phyloP scores from a whole-genome alignment of 2,329 filamentous ascomycete genomes.

The Epichloe typhina region DNA sequence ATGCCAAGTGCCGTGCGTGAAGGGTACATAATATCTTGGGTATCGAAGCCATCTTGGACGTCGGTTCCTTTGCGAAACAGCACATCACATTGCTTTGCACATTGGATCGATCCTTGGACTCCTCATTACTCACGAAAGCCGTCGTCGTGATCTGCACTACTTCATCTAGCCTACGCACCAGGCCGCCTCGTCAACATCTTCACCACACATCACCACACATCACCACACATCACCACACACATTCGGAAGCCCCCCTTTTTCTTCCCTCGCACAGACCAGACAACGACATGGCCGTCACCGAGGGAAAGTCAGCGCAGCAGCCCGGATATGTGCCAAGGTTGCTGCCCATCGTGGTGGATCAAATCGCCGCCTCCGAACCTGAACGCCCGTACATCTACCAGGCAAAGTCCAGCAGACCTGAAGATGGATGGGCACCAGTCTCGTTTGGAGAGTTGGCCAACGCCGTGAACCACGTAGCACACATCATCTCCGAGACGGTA shows the following conservation, averaged over 20 bases:
- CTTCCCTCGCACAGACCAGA: background rate
- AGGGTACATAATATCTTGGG: no score
- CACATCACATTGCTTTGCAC: no score
- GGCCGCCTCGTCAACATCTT: no score
- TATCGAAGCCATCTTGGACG: no score
- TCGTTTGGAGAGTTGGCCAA: slow-evolving; percentile 14
- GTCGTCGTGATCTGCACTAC: background rate
- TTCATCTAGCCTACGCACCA: background rate
- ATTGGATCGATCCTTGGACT: no score
- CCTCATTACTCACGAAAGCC: no score
- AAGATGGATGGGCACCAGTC: slow-evolving; percentile 17
- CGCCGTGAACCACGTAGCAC: slow-evolving; percentile 18
- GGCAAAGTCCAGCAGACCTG: slow-evolving; percentile 13
- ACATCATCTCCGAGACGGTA: slow-evolving; percentile 18
- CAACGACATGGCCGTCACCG: background rate
- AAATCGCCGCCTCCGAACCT: slow-evolving; percentile 12
- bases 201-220: no score
- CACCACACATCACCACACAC: no score
- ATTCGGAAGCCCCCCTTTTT: no score
- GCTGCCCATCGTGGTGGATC: slow-evolving; percentile 11
- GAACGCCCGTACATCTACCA: slow-evolving; percentile 25
- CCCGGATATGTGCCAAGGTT: slow-evolving; percentile 8
- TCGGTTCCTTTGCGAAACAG: no score
- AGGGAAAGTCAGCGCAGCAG: background rate
- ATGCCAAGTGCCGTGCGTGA: no score